Evolutionary conservation across 2,329 filamentous ascomycete species (phyloP).

Genomic region (Pseudogymnoascus sp.): DNA sequence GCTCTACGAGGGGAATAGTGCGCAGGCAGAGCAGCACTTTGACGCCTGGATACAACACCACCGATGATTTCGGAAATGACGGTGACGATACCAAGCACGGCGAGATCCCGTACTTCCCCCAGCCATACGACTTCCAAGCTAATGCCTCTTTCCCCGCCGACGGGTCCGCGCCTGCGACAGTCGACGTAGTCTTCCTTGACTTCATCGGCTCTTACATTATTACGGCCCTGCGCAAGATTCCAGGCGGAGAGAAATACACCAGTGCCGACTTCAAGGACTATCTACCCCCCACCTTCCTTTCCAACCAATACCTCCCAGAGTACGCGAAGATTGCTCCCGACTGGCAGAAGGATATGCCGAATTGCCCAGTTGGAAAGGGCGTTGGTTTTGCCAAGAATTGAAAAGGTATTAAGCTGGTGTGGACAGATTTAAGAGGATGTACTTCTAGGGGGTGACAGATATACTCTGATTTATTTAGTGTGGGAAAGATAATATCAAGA

Average conservation of each 20-base stretch:
- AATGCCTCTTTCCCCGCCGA: conserved; percentile 46
- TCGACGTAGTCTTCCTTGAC: conserved; percentile 87
- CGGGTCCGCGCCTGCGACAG: conserved; percentile 44
- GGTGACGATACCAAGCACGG: conserved; percentile 87
- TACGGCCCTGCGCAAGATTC: conserved; percentile 53
- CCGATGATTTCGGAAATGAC: conserved; percentile 72
- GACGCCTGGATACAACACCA: conserved; percentile 76
- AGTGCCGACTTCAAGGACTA: conserved; percentile 26
- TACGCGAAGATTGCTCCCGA: conserved; percentile 25
- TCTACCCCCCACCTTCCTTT: conserved; percentile 24
- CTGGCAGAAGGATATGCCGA: conserved; percentile 25
- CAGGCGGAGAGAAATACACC: conserved; percentile 26
- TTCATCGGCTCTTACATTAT: conserved; percentile 69
- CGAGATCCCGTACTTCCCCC: conserved; percentile 63
- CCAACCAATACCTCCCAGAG: conserved; percentile 27
- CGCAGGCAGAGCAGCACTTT: conserved; percentile 28
- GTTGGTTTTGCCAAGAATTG: conserved; percentile 16
- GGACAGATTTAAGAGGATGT: background rate
- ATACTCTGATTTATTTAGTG: background rate
- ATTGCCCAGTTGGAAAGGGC: conserved; percentile 24
- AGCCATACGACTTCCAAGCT: conserved; percentile 79
- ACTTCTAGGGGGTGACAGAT: conserved; percentile 1
- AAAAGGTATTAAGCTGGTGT: background rate
- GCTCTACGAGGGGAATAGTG: conserved; percentile 21
- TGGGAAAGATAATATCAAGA: background rate